Evolutionary conservation across 352 stramenopile genomes (phyloP).

Genomic region (Phytophthora ramorum): DNA sequence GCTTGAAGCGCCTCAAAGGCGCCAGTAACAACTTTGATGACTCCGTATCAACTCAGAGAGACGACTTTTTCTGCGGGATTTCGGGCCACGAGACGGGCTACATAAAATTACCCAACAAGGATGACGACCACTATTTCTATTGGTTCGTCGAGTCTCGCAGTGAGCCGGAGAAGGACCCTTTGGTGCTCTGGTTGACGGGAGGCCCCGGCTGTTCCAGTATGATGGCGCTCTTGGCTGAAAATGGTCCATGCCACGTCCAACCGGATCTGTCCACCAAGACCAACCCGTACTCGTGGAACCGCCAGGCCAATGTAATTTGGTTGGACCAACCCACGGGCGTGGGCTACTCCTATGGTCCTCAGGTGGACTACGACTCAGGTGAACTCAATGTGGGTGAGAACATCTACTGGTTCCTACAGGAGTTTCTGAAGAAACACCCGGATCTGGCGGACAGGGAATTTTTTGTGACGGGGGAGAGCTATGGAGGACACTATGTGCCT

Average conservation of each 20-base stretch:
- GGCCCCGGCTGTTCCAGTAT: slow-evolving; percentile 71
- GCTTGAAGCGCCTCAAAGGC: slow-evolving; percentile 32
- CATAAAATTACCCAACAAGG: slow-evolving; percentile 57
- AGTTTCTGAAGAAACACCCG: slow-evolving; percentile 64
- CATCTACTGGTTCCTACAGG: slow-evolving; percentile 79
- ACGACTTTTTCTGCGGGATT: slow-evolving; percentile 50
- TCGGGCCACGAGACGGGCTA: slow-evolving; percentile 53
- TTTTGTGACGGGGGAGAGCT: slow-evolving; percentile 75
- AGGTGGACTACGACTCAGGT: slow-evolving; percentile 49
- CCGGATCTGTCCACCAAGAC: slow-evolving; percentile 47
- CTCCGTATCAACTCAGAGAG: background rate
- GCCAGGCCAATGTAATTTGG: slow-evolving; percentile 75
- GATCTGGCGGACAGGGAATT: slow-evolving; percentile 55
- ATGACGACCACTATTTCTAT: slow-evolving; percentile 74
- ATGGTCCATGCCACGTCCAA: slow-evolving; percentile 66
- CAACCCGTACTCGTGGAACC: slow-evolving; percentile 74
- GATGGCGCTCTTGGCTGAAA: slow-evolving; percentile 61
- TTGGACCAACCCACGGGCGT: slow-evolving; percentile 73
- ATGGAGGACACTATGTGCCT: slow-evolving; percentile 74
- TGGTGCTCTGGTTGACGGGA: slow-evolving; percentile 75
- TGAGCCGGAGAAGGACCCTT: slow-evolving; percentile 43
- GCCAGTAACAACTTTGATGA: slow-evolving; percentile 17
- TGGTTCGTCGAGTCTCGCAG: slow-evolving; percentile 67
- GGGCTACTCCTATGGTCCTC: slow-evolving; percentile 67
- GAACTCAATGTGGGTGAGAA: slow-evolving; percentile 68